Conservation (phyloP, 2,329 filamentous ascomycete genomes). For the Fusarium tanahbumbuense region DNA sequence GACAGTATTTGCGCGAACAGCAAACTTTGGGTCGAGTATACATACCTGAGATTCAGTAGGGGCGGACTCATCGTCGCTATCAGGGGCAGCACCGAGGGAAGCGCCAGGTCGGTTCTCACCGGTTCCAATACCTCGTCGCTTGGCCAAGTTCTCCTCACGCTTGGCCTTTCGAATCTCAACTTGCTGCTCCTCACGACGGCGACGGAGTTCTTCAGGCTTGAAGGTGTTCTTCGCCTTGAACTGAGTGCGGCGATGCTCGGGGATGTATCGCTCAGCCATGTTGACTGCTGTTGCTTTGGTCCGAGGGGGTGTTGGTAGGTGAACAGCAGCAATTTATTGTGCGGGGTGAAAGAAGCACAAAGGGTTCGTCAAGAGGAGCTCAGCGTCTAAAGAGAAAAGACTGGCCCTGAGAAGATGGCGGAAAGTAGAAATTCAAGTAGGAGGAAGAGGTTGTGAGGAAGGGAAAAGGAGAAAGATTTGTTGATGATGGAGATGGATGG, state of each 20-base stretch:
- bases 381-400: slow-evolving; percentile 25
- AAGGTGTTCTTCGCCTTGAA: slow-evolving; percentile 99
- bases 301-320: slow-evolving; percentile 41
- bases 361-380: slow-evolving; percentile 32
- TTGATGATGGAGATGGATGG: slow-evolving; percentile 45
- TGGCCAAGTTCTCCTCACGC: slow-evolving; percentile 98
- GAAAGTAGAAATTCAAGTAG: slow-evolving; percentile 19
- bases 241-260: slow-evolving; percentile 98
- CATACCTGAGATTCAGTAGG: slow-evolving; percentile 95
- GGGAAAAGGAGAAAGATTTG: slow-evolving; percentile 41
- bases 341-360: slow-evolving; percentile 45
- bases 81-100: slow-evolving; percentile 85
- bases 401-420: slow-evolving; percentile 14
- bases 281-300: slow-evolving; percentile 56
- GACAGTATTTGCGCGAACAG: slow-evolving; percentile 21
- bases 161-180: slow-evolving; percentile 99
- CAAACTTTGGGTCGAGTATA: slow-evolving; percentile 16
- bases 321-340: slow-evolving; percentile 46
- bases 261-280: slow-evolving; percentile 99
- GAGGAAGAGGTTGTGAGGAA: slow-evolving; percentile 27
- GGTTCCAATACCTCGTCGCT: slow-evolving; percentile 92
- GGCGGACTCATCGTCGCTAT: slow-evolving; percentile 96
- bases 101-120: slow-evolving; percentile 84
- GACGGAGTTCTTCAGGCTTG: slow-evolving; percentile 98
- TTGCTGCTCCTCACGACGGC: slow-evolving; percentile 98